Evolutionary conservation across 345 rosid species (phyloP).

Genomic region (Populus ilicifolia): DNA sequence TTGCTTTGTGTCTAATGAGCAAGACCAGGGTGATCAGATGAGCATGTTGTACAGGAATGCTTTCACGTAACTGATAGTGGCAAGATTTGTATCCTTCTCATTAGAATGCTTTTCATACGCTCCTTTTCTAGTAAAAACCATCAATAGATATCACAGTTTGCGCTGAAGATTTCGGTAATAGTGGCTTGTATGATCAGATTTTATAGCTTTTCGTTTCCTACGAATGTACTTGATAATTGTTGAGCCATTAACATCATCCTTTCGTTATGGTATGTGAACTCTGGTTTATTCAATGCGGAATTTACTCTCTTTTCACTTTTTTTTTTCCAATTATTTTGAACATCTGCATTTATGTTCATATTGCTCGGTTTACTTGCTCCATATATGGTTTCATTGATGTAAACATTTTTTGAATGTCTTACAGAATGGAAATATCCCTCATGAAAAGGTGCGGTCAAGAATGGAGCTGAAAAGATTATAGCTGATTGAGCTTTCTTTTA

Average conservation of each 20-base stretch:
- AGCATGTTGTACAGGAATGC: neutral
- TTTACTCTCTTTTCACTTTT: neutral
- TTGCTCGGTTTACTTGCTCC: neutral
- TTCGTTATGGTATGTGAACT: neutral
- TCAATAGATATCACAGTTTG: neutral
- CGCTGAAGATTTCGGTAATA: neutral
- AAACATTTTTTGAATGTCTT: conserved; percentile 4
- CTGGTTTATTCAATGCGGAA: neutral
- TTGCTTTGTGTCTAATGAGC: neutral
- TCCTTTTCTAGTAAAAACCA: neutral
- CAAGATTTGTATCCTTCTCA: neutral
- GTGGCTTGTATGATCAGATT: neutral
- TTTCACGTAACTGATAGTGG: neutral
- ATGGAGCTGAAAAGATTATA: conserved; percentile 16
- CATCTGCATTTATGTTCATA: neutral
- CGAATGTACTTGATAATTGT: neutral
- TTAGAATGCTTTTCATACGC: neutral
- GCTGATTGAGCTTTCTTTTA: conserved; percentile 10
- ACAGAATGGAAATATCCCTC: conserved; percentile 10
- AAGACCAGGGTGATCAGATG: neutral
- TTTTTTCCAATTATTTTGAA: neutral
- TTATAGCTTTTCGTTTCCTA: neutral
- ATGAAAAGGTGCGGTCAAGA: conserved; percentile 17
- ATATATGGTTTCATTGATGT: conserved; percentile 1
- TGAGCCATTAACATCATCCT: neutral